phyloP scores from a whole-genome alignment of 495 filamentous ascomycete genomes.

The Xylaria nigripes region DNA sequence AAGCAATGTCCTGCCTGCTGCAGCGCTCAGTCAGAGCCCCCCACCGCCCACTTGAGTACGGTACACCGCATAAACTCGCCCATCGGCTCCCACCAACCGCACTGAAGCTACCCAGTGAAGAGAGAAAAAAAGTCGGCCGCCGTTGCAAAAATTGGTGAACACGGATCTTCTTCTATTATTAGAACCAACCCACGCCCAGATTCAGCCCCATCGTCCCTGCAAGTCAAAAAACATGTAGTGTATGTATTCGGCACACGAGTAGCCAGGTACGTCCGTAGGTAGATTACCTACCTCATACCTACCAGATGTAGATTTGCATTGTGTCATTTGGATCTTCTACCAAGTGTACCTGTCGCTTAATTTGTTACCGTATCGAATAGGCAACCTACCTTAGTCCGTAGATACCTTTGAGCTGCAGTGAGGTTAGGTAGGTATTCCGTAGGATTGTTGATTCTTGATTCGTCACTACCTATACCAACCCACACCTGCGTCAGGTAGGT shows the following conservation, averaged over 20 bases:
- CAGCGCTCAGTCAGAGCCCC: neutral
- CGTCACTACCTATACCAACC: neutral
- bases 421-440: too few species aligned
- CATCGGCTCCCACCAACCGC: conserved; percentile 1
- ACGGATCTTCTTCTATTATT: conserved; percentile 38
- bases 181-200: conserved; percentile 36
- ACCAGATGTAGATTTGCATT: too few species aligned
- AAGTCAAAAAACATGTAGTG: too few species aligned
- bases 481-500: neutral
- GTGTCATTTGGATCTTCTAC: neutral
- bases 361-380: too few species aligned
- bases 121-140: neutral
- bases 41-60: conserved; percentile 1
- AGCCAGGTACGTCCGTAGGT: too few species aligned
- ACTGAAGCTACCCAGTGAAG: neutral
- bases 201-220: conserved; percentile 37
- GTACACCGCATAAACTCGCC: conserved; percentile 7
- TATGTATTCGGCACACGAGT: neutral
- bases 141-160: conserved; percentile 14
- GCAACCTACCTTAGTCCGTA: too few species aligned
- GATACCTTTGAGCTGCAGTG: too few species aligned
- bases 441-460: neutral
- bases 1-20: too few species aligned
- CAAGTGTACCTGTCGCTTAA: neutral
- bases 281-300: too few species aligned